These are phyloP conservation scores for Candida sonorensis DNA, from an alignment of 805 yeast species.

Conservation along the genomic window DNA sequence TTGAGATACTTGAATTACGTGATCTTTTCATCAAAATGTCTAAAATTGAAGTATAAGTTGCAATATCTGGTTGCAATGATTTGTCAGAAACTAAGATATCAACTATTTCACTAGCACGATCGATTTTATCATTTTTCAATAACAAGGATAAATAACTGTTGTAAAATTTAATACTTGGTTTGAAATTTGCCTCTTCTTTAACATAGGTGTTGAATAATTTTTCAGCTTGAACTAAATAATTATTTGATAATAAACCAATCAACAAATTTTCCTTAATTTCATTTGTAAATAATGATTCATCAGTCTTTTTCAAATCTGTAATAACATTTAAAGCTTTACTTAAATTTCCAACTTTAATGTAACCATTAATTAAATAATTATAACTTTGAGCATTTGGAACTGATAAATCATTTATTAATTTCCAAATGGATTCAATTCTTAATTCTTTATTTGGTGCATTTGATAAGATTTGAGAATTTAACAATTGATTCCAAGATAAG, in stretches of 20 bases:
- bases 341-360: slow-evolving; percentile 33
- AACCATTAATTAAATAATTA: slow-evolving; percentile 41
- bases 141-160: slow-evolving; percentile 43
- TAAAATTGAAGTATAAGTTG: slow-evolving; percentile 55
- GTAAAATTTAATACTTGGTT: slow-evolving; percentile 43
- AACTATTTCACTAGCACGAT: slow-evolving; percentile 43
- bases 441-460: slow-evolving; percentile 23
- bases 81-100: slow-evolving; percentile 31
- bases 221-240: slow-evolving; percentile 35
- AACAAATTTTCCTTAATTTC: slow-evolving; percentile 38
- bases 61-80: slow-evolving; percentile 47
- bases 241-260: slow-evolving; percentile 35
- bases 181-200: slow-evolving; percentile 20
- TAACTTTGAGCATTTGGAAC: slow-evolving; percentile 43
- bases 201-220: slow-evolving; percentile 20
- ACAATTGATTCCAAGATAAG: slow-evolving; percentile 53
- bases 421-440: slow-evolving; percentile 33
- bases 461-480: slow-evolving; percentile 28
- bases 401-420: slow-evolving; percentile 22
- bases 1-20: slow-evolving; percentile 32
- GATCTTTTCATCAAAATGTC: slow-evolving; percentile 47
- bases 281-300: slow-evolving; percentile 29
- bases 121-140: slow-evolving; percentile 31
- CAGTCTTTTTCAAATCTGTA: slow-evolving; percentile 27
- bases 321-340: slow-evolving; percentile 36